Evolutionary conservation across 2,329 filamentous ascomycete species (phyloP), one percentile per base, ranked within the genome.

Genomic region (Trichoderma cornu-damae): DNA sequence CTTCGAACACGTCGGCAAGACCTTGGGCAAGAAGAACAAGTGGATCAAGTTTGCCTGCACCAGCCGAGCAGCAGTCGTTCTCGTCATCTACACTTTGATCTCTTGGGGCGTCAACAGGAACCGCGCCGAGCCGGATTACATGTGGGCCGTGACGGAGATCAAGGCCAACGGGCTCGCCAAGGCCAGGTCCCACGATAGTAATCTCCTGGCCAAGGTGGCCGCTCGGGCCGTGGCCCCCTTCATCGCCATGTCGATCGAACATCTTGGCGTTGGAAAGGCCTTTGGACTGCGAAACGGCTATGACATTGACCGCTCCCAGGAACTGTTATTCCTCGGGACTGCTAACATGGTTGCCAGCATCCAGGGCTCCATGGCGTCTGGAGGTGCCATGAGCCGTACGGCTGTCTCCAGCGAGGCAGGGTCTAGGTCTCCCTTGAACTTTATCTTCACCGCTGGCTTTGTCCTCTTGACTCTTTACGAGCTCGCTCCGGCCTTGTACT

Each of bases 321-420:
- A 87, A 61, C 77, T 87, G 2, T 81, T 81, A 57, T 87, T 84
- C 62, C 78, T 86, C 3, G 84, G 84, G 8, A 68, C 81, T 14
- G 78, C 79, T 38, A 86, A 87, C 68, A 77, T 86, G 59, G 76
- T 84, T 70, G 86, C 86, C 69, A 80, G 79, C 46, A 82, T 86
- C 69, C 86, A 87, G 68, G 80, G 82, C 20, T 75, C 79, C 8
- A 85, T 87, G 81, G 76, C 82, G 0, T 76, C 85, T 11, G 82
- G 83, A 11, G 85, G 83, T 22, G 84, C 83, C 61, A 86, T 88
- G 80, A 86, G 83, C 0, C 76, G 84, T 8, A 87, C 84, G 1
- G 83, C 85, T 7, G 83, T 88, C 65, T 87, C 87, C 72, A 85
- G 82, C 0, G 77, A 82, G 28, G 84, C 81, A 49, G 79, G 80